Evolutionary conservation across 176 grass and related monocot species (phyloP), one percentile per base, ranked within the genome.

Genomic region (Aegilops umbellulata): DNA sequence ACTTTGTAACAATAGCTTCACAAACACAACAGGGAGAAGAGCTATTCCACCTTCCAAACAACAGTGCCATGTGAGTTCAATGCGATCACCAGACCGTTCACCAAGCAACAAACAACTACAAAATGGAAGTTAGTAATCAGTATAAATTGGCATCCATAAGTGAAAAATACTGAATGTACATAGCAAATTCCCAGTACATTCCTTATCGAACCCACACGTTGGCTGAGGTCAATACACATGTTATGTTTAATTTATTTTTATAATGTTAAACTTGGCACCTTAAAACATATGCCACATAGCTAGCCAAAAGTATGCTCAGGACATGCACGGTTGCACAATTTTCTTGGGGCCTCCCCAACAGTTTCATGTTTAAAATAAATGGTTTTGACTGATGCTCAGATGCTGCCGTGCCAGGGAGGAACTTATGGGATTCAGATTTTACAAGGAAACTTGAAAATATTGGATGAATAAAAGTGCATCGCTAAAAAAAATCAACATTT

Each of bases 91-190:
- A 93, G 74, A 55, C 95, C 95, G 17, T 92, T 90, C 74, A 98
- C 95, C 88, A 98, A 90, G 62, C 93, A 98, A 89, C 95, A 98
- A 83, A 90, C 86, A 80, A 98, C 95, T 98, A 81, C 74, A 92
- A 4, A 65, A 71, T 65, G 22, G 19, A 84, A 85, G 51, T 82
- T 32, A 65, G 10, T 60, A 65, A 63, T 88, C 57, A 86, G 64
- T 60, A 90, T 31, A 86, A 84, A 74, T 7, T 26, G 70, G 20
- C 31, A 66, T 66, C n/a, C 26, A 29, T 42, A 44, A 47, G 12
- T 65, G 16, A 88, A 35, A 34, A 51, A 3, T 64, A 65, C n/a
- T 67, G 61, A 66, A 53, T 6, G 3, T 24, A 65, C 10, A 60
- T 39, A 61, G 20, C 35, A 69, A 30, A 76, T 2, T 74, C 53